Evolutionary conservation across 1,284 basidiomycete genomes (phyloP), one percentile per base, ranked within the genome.

Genomic region (Salmacisia buchloeana): DNA sequence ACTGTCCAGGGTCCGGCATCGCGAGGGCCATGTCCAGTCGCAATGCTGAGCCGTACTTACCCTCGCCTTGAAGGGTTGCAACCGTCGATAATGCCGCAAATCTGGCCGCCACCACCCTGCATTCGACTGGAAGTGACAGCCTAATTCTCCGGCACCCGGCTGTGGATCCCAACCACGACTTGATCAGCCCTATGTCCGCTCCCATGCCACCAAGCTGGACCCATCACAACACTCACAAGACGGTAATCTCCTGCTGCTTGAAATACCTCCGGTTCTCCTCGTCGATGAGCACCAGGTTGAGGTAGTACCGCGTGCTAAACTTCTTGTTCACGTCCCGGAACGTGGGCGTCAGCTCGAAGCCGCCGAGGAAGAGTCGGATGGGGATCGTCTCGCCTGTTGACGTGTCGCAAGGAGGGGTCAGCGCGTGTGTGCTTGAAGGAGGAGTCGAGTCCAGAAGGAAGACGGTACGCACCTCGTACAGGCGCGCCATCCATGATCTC

Each of bases 241-340:
- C 69, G 15, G 76, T 78, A 43, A 78, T 78, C 66, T 79, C 77
- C 63, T 79, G 76, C 66, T 79, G 69, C 82, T 94, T 94, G 82
- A 94, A 94, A 81, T 94, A 94, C 69, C 92, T 84, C 73, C 92
- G 83, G 81, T 97, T 97, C 84, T 97, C 94, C 81, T 97, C 94
- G 79, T 98, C 94, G 67, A 97, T 93, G 65, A 97, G 85, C 2
- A 98, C 96, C 38, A 98, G 83, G 79, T 39, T 61, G 70, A 96
- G 86, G 80, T 97, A 98, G 82, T 97, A 98, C 62, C 94, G 84
- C 38, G 91, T 91, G 78, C 89, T 92, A 82, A 98, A 98, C 83
- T 94, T 97, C 85, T 98, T 98, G 85, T 97, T 98, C 71, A 98
- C 92, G 73, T 98, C 94, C 25, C 94, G 86, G 86, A 97, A 98